Percentiles rank a stretch among this genome's conserved stretches.
Evolutionary conservation across 2,329 filamentous ascomycete species (phyloP).

Genomic region (Chaetomium strumarium): DNA sequence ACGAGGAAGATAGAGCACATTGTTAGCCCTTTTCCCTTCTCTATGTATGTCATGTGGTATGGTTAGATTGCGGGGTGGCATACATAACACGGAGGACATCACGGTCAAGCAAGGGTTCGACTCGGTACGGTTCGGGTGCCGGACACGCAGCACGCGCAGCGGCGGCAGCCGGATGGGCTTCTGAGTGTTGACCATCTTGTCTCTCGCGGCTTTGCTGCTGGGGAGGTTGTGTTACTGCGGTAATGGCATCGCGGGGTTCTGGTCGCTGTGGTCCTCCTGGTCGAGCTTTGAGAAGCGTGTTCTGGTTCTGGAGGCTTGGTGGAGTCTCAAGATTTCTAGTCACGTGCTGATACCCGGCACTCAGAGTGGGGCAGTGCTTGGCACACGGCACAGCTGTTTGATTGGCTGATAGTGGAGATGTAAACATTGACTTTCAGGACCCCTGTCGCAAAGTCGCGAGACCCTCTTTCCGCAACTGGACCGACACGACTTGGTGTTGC

Average conservation of each 20-base stretch:
- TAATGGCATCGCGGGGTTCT: slow-evolving; percentile 7
- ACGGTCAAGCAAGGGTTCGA: slow-evolving; percentile 49
- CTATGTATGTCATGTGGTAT: not conserved
- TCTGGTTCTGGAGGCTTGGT: not conserved
- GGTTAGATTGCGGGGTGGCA: slow-evolving; percentile 23
- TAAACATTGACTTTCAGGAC: slow-evolving; percentile 19
- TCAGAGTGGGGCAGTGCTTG: not conserved
- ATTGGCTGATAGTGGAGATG: slow-evolving; percentile 22
- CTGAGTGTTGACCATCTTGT: slow-evolving; percentile 29
- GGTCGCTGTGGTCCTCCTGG: not conserved
- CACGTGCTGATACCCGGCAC: slow-evolving; percentile 22
- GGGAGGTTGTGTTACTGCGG: slow-evolving; percentile 5
- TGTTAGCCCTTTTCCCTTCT: not conserved
- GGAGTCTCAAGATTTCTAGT: slow-evolving; percentile 13
- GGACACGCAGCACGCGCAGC: slow-evolving; percentile 48
- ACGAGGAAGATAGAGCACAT: not conserved
- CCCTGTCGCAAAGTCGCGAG: slow-evolving; percentile 4
- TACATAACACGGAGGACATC: slow-evolving; percentile 55
- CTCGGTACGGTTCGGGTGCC: slow-evolving; percentile 43
- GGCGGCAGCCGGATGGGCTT: slow-evolving; percentile 55
- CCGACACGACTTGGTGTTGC: slow-evolving; percentile 6
- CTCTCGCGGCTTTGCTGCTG: not conserved
- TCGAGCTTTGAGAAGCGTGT: not conserved
- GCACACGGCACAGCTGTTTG: not conserved
- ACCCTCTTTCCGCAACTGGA: not conserved